Conservation (phyloP, 108 stramenopile species). For the Skeletonema costatum region DNA sequence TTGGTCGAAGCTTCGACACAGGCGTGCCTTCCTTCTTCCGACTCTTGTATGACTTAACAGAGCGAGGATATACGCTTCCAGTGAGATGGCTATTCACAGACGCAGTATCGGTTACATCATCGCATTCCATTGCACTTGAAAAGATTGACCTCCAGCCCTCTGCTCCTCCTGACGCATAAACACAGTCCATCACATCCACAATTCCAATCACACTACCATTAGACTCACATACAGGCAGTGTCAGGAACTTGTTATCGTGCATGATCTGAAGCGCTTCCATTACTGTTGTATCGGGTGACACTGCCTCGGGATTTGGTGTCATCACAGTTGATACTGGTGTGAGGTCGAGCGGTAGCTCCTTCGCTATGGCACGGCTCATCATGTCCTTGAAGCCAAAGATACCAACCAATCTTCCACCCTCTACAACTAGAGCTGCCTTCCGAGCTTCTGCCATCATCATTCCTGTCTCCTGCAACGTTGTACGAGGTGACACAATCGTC, state of each 20-base stretch:
- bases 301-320: slow-evolving; percentile 92
- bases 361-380: slow-evolving; percentile 89
- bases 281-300: slow-evolving; percentile 84
- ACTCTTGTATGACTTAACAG: slow-evolving; percentile 9
- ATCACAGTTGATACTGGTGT: slow-evolving; percentile 83
- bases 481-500: slow-evolving; percentile 66
- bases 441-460: slow-evolving; percentile 80
- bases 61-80: slow-evolving; percentile 6
- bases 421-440: slow-evolving; percentile 87
- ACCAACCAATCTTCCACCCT: slow-evolving; percentile 78
- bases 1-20: slow-evolving; percentile 29
- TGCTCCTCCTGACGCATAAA: slow-evolving; percentile 85
- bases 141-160: slow-evolving; percentile 91
- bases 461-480: slow-evolving; percentile 77
- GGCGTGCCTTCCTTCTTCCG: slow-evolving; percentile 6
- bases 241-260: slow-evolving; percentile 94
- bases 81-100: slow-evolving; percentile 41
- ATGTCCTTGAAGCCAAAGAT: slow-evolving; percentile 95
- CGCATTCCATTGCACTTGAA: slow-evolving; percentile 65
- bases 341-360: slow-evolving; percentile 72
- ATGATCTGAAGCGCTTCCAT: slow-evolving; percentile 91
- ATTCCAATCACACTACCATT: slow-evolving; percentile 88
- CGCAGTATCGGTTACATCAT: slow-evolving; percentile 60
- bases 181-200: slow-evolving; percentile 95
- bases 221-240: slow-evolving; percentile 88